Evolutionary conservation across 176 grass and related monocot species (phyloP), one percentile per base, ranked within the genome.

Genomic region (Oryza glaberrima): DNA sequence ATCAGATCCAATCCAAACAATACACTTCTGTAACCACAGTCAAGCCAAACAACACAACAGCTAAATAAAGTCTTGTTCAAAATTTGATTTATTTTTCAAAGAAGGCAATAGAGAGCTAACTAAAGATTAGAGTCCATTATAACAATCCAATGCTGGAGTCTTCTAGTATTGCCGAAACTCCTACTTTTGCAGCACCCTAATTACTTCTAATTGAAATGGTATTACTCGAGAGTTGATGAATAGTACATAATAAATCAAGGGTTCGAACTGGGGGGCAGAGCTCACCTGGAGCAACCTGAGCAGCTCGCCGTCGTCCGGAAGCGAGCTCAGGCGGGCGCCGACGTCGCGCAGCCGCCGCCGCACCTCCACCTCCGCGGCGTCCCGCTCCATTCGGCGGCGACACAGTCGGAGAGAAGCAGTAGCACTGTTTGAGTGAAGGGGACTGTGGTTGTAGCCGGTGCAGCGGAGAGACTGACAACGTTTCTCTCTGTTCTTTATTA

Each of bases 271-370:
- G 8, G n/a, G 26, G 19, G 44, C 41, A 3, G 9, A 13, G n/a
- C 81, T 88, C 71, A 92, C 92, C 79, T 85, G 68, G 8, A 94
- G 78, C 28, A 94, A 49, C 7, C 20, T 4, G 17, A 92, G 74
- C 11, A 94, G 70, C 19, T 88, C 84, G 40, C 40, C 7, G n/a
- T 90, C 85, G 28, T 49, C 45, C 14, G 92, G 87, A 10, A 86
- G 87, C 48, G 74, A 41, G 41, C 11, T 75, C 14, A 94, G 63
- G 64, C 84, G 82, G 64, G 69, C 76, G 69, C 81, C 75, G 63
- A 90, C 69, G 51, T 88, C 92, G 25, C 87, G 90, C 63, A 94
- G 41, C 70, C 65, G 90, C 63, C 73, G 64, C 84, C 85, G 75
- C 9, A 82, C 74, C 46, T 92, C 89, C 34, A 10, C 65, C 75